Conservation (phyloP, 108 stramenopile genomes). For the Cyclotella cryptica region DNA sequence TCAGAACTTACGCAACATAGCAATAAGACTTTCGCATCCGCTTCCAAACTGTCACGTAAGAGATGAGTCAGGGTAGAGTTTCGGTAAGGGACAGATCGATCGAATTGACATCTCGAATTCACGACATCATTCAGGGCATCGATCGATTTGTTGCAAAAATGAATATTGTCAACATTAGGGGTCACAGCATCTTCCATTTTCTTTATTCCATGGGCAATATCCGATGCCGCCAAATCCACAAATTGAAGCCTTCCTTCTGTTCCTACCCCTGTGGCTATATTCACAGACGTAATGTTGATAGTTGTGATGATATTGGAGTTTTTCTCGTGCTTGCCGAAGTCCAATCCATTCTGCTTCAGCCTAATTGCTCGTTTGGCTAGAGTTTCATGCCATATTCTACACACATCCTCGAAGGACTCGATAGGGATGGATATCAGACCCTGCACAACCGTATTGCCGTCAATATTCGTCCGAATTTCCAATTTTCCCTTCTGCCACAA, state of each 20-base stretch:
- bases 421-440: slow-evolving; percentile 72
- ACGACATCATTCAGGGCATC: slow-evolving; percentile 76
- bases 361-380: slow-evolving; percentile 52
- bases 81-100: slow-evolving; percentile 80
- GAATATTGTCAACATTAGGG: slow-evolving; percentile 43
- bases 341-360: slow-evolving; percentile 59
- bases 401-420: slow-evolving; percentile 67
- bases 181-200: slow-evolving; percentile 17
- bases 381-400: slow-evolving; percentile 65
- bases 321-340: slow-evolving; percentile 39
- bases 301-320: slow-evolving; percentile 76
- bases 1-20: slow-evolving; percentile 80
- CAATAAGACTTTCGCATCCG: slow-evolving; percentile 82
- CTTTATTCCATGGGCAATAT: slow-evolving; percentile 44
- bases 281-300: slow-evolving; percentile 71
- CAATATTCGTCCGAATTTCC: slow-evolving; percentile 85
- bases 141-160: slow-evolving; percentile 79
- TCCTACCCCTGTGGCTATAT: slow-evolving; percentile 75
- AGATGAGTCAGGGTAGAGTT: slow-evolving; percentile 88
- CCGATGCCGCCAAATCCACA: slow-evolving; percentile 81
- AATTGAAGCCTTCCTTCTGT: slow-evolving; percentile 82
- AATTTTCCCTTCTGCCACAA: slow-evolving; percentile 61
- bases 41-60: slow-evolving; percentile 81
- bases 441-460: slow-evolving; percentile 85
- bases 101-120: slow-evolving; percentile 72